These are phyloP conservation scores for Picea abies DNA, from an alignment of 83 land plant genomes.

Conservation along the genomic window DNA sequence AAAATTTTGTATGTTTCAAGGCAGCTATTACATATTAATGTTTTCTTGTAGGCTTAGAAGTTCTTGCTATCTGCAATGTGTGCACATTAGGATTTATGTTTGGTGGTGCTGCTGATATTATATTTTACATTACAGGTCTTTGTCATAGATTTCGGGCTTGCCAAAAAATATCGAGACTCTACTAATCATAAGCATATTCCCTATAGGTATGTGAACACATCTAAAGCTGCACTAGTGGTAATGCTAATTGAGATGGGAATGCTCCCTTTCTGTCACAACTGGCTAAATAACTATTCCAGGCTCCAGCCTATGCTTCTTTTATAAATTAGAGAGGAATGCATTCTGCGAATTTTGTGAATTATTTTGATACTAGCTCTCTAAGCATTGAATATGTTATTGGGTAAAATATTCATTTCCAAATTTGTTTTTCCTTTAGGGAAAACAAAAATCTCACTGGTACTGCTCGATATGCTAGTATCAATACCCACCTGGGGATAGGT, in stretches of 20 bases:
- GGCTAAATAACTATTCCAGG: neutral
- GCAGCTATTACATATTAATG: too few relatives aligned
- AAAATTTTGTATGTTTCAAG: too few relatives aligned
- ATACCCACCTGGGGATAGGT: slow-evolving; percentile 88
- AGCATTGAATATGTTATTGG: too few relatives aligned
- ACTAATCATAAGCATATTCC: slow-evolving; percentile 26
- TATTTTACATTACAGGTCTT: slow-evolving; percentile 15
- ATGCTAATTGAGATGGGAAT: neutral
- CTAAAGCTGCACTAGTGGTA: neutral
- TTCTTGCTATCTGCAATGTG: too few relatives aligned
- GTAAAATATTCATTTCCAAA: too few relatives aligned
- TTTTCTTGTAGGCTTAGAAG: too few relatives aligned
- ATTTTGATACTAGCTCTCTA: too few relatives aligned
- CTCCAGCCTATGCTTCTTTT: neutral
- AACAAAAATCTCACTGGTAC: slow-evolving; percentile 83
- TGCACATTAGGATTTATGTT: too few relatives aligned
- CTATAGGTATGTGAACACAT: slow-evolving; percentile 17
- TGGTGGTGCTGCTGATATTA: too few relatives aligned
- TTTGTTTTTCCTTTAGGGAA: slow-evolving; percentile 43
- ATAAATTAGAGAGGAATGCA: neutral
- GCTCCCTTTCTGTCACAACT: neutral
- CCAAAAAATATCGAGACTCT: slow-evolving; percentile 25
- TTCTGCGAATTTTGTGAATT: too few relatives aligned
- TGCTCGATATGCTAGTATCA: slow-evolving; percentile 87
- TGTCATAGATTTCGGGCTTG: slow-evolving; percentile 28